Evolutionary conservation across 345 rosid genomes (phyloP), one percentile per base, ranked within the genome.

Genomic region (Theobroma cacao): DNA sequence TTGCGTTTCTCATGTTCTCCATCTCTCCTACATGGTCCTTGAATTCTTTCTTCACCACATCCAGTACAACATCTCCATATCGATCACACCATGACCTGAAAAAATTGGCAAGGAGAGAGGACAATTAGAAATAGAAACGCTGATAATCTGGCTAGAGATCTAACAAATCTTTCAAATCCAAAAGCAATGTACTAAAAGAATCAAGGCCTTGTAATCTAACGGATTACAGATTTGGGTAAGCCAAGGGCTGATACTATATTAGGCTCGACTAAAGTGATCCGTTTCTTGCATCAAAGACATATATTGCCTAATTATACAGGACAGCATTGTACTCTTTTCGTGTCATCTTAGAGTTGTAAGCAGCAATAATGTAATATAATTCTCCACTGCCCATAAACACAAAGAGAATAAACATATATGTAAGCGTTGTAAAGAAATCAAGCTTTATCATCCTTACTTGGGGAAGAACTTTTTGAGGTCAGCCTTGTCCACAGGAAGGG

Each of bases 1-100:
- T 71, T 30, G 83, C 87, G 70, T 88, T 85, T 81, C 86, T 67
- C 85, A 72, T 82, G 73, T 77, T 85, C 85, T 87, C 94, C 91
- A 90, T 86, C 59, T 92, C 94, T 43, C 94, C 89, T 13, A 86
- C 87, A 75, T 90, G 97, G 12, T 89, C 92, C 77, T 88, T 92
- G 85, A 92, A 90, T 85, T 92, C 97, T 77, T 89, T 89, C 86
- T 92, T 90, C 86, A 89, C 92, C 80, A 89, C 92, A 73, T 87
- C 85, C 73, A 92, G 64, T 30, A 90, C 97, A 58, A 89, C 90
- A 30, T 92, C 97, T 2, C 94, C 92, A 60, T 88, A 82, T 34
- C 85, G 77, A 76, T 92, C 93, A 71, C 92, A 87, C 94, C 97
- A 92, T 67, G 93, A 76, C 85, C 97, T 90, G 75, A 20, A 15